Evolutionary conservation across 2,329 filamentous ascomycete genomes (phyloP).

Genomic region (Nannizzia gypsea): DNA sequence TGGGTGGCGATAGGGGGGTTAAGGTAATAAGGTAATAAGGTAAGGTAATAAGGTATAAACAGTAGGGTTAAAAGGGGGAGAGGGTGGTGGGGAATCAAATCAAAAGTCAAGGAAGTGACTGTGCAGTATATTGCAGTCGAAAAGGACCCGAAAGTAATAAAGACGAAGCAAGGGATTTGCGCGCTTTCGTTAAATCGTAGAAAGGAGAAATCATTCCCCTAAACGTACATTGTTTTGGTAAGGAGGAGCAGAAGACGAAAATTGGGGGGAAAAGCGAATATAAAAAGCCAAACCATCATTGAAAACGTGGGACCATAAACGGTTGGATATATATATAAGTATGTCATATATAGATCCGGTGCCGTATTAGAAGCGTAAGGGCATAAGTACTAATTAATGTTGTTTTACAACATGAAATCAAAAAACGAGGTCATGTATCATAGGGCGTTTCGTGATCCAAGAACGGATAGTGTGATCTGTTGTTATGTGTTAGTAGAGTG

Average conservation of each 20-base stretch:
- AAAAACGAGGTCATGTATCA: constrained; percentile 7
- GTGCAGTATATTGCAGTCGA: neutral
- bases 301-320: neutral
- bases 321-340: neutral
- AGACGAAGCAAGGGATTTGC: neutral
- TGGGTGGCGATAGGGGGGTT: neutral
- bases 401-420: constrained; percentile 6
- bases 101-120: neutral
- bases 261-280: neutral
- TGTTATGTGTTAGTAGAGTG: constrained; percentile 7
- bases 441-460: constrained; percentile 8
- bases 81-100: too few species aligned
- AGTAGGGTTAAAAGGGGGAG: neutral
- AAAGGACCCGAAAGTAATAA: constrained; percentile 5
- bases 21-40: neutral
- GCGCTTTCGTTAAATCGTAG: constrained; percentile 1
- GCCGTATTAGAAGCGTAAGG: constrained; percentile 7
- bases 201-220: neutral
- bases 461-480: constrained; percentile 13
- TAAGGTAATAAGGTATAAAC: neutral
- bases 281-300: constrained; percentile 3
- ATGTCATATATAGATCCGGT: neutral
- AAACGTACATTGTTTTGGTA: neutral
- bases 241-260: neutral
- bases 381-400: constrained; percentile 8